Percentiles rank a stretch among this genome's conserved stretches.
phyloP scores from a whole-genome alignment of 2,329 filamentous ascomycete species.

The Trichophyton verrucosum region DNA sequence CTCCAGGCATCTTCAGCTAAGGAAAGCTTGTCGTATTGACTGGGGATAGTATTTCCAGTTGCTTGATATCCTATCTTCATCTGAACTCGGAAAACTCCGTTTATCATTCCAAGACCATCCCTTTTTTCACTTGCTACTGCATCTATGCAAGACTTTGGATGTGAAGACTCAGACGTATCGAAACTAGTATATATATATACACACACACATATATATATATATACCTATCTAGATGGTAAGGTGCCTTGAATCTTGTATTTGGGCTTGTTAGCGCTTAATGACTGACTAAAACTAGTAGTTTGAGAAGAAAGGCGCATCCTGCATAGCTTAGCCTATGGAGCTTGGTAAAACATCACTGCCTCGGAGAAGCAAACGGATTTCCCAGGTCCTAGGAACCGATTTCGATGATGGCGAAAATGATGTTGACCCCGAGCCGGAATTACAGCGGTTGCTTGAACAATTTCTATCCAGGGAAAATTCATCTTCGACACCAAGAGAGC shows the following conservation, averaged over 20 bases:
- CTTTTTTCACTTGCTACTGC: too few relatives aligned
- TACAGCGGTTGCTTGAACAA: slow-evolving; percentile 18
- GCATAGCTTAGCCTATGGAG: not conserved
- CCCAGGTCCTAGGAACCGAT: not conserved
- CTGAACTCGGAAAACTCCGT: too few relatives aligned
- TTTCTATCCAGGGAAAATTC: slow-evolving; percentile 15
- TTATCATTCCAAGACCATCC: too few relatives aligned
- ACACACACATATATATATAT: too few relatives aligned
- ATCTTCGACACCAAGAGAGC: not conserved
- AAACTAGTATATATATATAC: too few relatives aligned
- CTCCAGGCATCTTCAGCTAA: too few relatives aligned
- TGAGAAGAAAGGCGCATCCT: not conserved
- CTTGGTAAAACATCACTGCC: not conserved
- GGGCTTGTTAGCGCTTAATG: too few relatives aligned
- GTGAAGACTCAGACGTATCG: too few relatives aligned
- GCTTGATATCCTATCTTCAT: too few relatives aligned
- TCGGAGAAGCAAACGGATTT: not conserved
- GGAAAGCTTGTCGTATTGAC: too few relatives aligned
- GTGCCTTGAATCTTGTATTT: not conserved
- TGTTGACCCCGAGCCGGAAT: slow-evolving; percentile 14
- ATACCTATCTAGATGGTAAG: not conserved
- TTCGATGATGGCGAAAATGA: slow-evolving; percentile 11
- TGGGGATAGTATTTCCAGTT: too few relatives aligned
- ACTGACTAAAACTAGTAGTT: not conserved
- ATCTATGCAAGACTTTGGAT: too few relatives aligned